Conservation (phyloP, 768 basidiomycete species). For the Kwoniella mangroviensis region DNA sequence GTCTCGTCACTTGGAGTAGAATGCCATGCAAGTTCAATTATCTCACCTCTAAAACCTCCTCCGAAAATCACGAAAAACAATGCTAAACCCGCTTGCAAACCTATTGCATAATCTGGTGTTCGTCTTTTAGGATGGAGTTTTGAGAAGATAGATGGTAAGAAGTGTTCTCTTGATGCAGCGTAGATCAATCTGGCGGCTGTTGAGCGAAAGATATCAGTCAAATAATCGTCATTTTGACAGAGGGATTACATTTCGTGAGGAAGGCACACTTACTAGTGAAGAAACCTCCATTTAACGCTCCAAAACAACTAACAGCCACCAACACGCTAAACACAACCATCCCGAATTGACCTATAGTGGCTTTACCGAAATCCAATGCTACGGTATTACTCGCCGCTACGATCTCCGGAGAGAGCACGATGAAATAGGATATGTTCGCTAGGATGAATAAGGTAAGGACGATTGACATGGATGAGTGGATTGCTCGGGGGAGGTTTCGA, state of each 20-base stretch:
- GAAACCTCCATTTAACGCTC: conserved; percentile 79
- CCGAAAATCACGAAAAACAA: conserved; percentile 78
- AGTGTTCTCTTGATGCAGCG: conserved; percentile 84
- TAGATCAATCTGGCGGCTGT: conserved; percentile 84
- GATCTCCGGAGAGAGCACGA: conserved; percentile 68
- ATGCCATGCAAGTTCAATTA: background rate
- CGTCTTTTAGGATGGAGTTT: conserved; percentile 72
- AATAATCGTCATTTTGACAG: no score
- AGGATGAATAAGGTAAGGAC: conserved; percentile 76
- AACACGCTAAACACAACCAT: conserved; percentile 83
- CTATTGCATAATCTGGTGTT: conserved; percentile 87
- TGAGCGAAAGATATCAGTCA: conserved; percentile 54
- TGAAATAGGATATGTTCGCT: conserved; percentile 88
- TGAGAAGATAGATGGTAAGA: conserved; percentile 82
- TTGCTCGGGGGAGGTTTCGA: conserved; percentile 83
- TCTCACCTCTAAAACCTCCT: conserved; percentile 74
- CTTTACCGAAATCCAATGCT: conserved; percentile 82
- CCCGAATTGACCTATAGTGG: conserved; percentile 82
- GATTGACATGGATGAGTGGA: conserved; percentile 85
- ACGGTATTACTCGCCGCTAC: conserved; percentile 59
- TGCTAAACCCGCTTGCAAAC: conserved; percentile 76
- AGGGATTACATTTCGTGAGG: no score
- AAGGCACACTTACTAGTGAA: conserved; percentile 37
- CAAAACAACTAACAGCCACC: conserved; percentile 94
- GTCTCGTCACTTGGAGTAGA: no score